Base-by-base conservation (phyloP, 2,329 filamentous ascomycete species). In the Colletotrichum sp. region DNA sequence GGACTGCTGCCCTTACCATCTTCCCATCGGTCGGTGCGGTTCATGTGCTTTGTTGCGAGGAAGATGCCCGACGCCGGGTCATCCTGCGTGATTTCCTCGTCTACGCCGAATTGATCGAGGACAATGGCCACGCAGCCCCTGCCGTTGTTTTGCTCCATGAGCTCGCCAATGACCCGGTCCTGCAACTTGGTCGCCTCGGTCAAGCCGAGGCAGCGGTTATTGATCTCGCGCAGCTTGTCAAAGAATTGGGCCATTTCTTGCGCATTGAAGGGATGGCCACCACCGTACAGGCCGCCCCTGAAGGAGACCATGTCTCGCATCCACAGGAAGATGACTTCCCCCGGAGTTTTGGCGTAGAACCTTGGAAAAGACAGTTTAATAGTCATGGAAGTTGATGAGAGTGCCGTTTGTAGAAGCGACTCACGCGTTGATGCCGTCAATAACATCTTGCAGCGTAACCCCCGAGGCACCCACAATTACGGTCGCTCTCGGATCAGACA, bases 191-290 rank as follows among this genome's bases (percentile, higher is more conserved):
- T 73, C 15, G 55, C 62, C 8, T 62, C 76, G 69, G 76, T 76
- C 38, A 80, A 75, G 31, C 80, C 78, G n/a, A 73, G 76, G 68
- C 82, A 83, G 18, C 85, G 85, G 74, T 86, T 84, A 61, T 85
- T 83, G 66, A 88, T 79, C 6, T 77, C 78, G 54, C 79, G 82
- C 4, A 89, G 80, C 70, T 84, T 82, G 68, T 81, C 78, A 67
- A 87, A 86, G 47, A 88, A 83, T n/a, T 80, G 77, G 76, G 84
- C 81, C 79, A 78, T 77, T 21, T 83, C 76, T 9, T 78, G 79
- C 69, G 87, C 84, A 69, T 83, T 77, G 65, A 80, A 81, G 55
- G 81, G n/a, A 24, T 51, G 43, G n/a, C 43, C 78, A 1, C 76
- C 76, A 0, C 58, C 36, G 21, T 71, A 75, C 24, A 29, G 15